Conservation (phyloP, 2,329 filamentous ascomycete species). For the Trichoderma sp. region DNA sequence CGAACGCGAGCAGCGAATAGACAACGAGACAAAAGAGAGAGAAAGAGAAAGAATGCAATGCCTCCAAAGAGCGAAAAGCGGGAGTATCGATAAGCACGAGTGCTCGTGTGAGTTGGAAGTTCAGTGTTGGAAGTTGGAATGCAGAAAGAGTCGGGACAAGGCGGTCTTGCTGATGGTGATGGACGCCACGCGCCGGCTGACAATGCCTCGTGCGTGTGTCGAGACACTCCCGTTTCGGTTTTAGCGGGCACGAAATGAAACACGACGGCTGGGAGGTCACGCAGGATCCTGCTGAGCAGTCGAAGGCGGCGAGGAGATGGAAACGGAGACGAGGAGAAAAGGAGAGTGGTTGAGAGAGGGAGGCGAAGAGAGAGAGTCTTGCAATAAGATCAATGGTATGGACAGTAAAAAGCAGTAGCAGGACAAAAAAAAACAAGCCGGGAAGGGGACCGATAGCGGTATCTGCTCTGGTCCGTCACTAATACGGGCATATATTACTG, state of each 20-base stretch:
- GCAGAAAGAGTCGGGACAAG: background rate
- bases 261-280: slow-evolving; percentile 3
- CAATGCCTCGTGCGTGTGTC: slow-evolving; percentile 15
- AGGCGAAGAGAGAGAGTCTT: background rate
- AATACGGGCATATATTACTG: slow-evolving; percentile 2
- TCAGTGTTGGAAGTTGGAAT: background rate
- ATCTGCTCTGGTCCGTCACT: background rate
- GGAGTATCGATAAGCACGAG: background rate
- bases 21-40: background rate
- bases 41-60: background rate
- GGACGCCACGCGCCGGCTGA: slow-evolving; percentile 13
- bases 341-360: background rate
- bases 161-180: slow-evolving; percentile 2
- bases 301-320: background rate
- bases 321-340: background rate
- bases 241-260: background rate
- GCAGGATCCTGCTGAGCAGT: background rate
- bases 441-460: slow-evolving; percentile 13
- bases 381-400: background rate
- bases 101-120: background rate
- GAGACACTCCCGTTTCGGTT: background rate
- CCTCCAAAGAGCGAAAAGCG: background rate
- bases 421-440: slow-evolving; percentile 16
- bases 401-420: background rate
- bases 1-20: background rate